These are phyloP conservation scores for Calonectria crousiana DNA, from an alignment of 2,329 filamentous ascomycete genomes.

Conservation along the genomic window DNA sequence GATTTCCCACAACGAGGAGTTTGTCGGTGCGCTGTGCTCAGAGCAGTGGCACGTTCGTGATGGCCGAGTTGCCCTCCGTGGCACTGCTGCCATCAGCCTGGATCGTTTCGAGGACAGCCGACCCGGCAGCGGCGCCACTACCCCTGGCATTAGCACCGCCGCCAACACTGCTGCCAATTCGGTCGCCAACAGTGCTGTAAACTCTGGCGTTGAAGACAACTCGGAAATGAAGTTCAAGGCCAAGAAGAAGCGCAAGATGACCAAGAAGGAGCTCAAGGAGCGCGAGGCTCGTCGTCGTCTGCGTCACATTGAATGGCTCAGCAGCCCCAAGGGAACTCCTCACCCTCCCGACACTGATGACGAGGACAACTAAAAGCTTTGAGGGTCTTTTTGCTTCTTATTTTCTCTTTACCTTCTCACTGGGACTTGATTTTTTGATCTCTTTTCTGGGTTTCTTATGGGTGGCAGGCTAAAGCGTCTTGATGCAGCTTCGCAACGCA, in stretches of 20 bases:
- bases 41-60: slow-evolving; percentile 97
- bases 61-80: slow-evolving; percentile 87
- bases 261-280: slow-evolving; percentile 95
- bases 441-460: slow-evolving; percentile 9
- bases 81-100: slow-evolving; percentile 77
- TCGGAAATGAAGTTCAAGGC: slow-evolving; percentile 87
- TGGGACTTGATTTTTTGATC: slow-evolving; percentile 1
- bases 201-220: slow-evolving; percentile 87
- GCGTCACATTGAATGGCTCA: slow-evolving; percentile 88
- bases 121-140: slow-evolving; percentile 66
- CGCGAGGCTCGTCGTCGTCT: slow-evolving; percentile 87
- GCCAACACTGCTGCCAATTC: slow-evolving; percentile 69
- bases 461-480: slow-evolving; percentile 11
- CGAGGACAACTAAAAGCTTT: slow-evolving; percentile 63
- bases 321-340: slow-evolving; percentile 86
- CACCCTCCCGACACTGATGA: slow-evolving; percentile 83
- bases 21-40: slow-evolving; percentile 93
- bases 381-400: slow-evolving; percentile 5
- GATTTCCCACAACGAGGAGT: slow-evolving; percentile 99
- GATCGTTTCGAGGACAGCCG: slow-evolving; percentile 90
- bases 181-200: slow-evolving; percentile 71
- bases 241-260: slow-evolving; percentile 98
- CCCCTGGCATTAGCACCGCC: slow-evolving; percentile 57
- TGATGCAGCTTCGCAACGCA: slow-evolving; percentile 13
- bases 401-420: slow-evolving; percentile 3